Evolutionary conservation across 768 basidiomycete species (phyloP), one percentile per base, ranked within the genome.

Genomic region (Hysterangium stoloniferum): DNA sequence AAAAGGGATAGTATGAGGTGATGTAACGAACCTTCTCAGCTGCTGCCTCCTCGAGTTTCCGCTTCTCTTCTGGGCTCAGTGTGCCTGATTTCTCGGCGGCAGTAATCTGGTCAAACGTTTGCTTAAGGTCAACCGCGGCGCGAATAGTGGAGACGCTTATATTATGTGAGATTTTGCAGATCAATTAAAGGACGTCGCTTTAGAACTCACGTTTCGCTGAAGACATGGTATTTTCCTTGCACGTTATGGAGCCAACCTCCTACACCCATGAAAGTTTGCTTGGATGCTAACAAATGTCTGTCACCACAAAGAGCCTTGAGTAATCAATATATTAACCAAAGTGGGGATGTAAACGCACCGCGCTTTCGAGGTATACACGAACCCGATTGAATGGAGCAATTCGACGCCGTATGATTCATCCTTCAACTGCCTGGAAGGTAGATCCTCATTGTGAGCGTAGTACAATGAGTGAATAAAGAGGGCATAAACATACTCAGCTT

Each of bases 171-270:
- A 6, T 28, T 28, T 42, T 48, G 37, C 19, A 44, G 12, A 41
- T 33, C 7, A 24, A 40, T 17, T 24, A n/a, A 52, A 32, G 40
- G 41, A 36, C n/a, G 37, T 6, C 11, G 19, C n/a, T 19, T 11
- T 6, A 19, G 6, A 40, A 72, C 86, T 58, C 56, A 88, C 86
- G 89, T 92, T 70, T 93, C 90, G 62, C 88, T 91, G 66, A 95
- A 87, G 15, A 93, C 85, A 60, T 94, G 90, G 44, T 91, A 93
- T 68, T 90, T 92, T 11, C 86, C 87, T 63, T 90, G 87, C 2
- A 92, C 87, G 49, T 89, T 89, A 64, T 94, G 91, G 52, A 94
- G 63, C 91, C 91, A 95, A 6, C 92, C 91, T 11, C 91, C 91
- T 13, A 95, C 83, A 24, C 91, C 91, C 43, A 91, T 71, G 9